These are phyloP conservation scores for Castanopsis chinensis DNA, from an alignment of 306 rosid species.

Conservation along the genomic window DNA sequence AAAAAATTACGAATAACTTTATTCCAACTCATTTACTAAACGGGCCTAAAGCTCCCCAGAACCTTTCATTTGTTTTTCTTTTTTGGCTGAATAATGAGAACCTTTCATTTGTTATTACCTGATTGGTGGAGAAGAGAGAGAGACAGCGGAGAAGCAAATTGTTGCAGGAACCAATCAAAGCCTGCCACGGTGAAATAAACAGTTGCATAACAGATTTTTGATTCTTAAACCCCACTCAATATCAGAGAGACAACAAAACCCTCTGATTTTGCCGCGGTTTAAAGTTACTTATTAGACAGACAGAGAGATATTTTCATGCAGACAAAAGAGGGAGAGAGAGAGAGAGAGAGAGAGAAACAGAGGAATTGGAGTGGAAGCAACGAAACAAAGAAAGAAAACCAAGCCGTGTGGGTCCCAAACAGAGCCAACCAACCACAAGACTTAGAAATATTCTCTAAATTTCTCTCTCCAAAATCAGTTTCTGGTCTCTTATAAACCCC, in stretches of 20 bases:
- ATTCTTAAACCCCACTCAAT: not conserved
- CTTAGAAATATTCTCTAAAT: conserved; percentile 24
- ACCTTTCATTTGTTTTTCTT: not conserved
- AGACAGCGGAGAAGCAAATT: conserved; percentile 16
- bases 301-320: no score
- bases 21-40: no score
- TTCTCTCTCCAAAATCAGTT: conserved; percentile 27
- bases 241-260: no score
- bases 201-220: conserved; percentile 18
- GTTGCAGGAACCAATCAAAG: conserved; percentile 20
- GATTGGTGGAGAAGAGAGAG: not conserved
- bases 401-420: conserved; percentile 54
- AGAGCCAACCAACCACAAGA: conserved; percentile 46
- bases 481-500: conserved; percentile 51
- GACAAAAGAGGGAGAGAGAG: no score
- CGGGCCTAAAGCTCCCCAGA: not conserved
- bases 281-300: not conserved
- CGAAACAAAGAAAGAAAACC: conserved; percentile 9
- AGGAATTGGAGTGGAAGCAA: conserved; percentile 40
- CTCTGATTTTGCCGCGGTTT: conserved; percentile 6
- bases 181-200: conserved; percentile 25
- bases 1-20: no score
- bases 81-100: not conserved
- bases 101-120: not conserved
- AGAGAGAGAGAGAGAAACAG: not conserved